phyloP scores from a whole-genome alignment of 139 green algal genomes.

The Mesotaenium endlicherianum region DNA sequence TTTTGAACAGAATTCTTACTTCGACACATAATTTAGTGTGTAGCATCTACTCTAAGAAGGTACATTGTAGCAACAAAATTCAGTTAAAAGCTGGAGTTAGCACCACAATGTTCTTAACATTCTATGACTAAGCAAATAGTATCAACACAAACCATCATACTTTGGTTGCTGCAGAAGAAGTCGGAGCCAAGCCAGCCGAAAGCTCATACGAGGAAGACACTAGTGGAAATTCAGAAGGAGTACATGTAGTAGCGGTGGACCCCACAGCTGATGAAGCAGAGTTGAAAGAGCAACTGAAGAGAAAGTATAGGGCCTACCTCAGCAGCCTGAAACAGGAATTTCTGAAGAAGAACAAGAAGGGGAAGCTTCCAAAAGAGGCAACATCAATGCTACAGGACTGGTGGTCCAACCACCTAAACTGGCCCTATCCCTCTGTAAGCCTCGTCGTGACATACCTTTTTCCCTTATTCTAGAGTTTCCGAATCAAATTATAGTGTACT shows the following conservation, averaged over 20 bases:
- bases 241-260: conserved; percentile 3
- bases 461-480: too few species aligned
- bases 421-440: conserved; percentile 45
- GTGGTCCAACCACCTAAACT: conserved; percentile 36
- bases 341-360: conserved; percentile 34
- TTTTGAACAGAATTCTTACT: too few species aligned
- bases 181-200: background rate
- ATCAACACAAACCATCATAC: background rate
- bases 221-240: background rate
- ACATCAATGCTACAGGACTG: conserved; percentile 10
- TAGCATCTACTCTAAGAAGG: too few species aligned
- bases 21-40: too few species aligned
- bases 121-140: background rate
- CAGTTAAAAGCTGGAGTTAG: background rate
- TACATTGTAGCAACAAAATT: too few species aligned
- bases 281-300: conserved; percentile 33
- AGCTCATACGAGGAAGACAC: background rate
- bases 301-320: conserved; percentile 7
- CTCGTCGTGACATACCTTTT: too few species aligned
- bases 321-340: conserved; percentile 17
- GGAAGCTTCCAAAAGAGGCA: conserved; percentile 25
- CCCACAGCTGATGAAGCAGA: conserved; percentile 16
- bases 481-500: too few species aligned
- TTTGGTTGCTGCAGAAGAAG: background rate
- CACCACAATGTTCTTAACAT: background rate